Evolutionary conservation across 139 green algal species (phyloP).

Genomic region (Spirogloea muscicola): DNA sequence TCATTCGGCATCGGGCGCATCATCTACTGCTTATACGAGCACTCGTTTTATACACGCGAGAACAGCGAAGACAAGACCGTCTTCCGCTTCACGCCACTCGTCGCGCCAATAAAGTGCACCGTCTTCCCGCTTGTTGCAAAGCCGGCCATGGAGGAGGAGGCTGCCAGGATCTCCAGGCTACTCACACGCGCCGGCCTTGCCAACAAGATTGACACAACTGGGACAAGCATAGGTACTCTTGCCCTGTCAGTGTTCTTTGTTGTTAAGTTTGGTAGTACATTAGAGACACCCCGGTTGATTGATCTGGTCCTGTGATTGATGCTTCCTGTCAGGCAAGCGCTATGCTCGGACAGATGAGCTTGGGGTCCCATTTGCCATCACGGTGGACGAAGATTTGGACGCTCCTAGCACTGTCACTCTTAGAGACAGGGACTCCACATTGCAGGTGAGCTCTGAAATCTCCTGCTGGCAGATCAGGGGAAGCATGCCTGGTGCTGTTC

Average conservation of each 20-base stretch:
- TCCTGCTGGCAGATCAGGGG: background rate
- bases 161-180: conserved; percentile 52
- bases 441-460: conserved; percentile 80
- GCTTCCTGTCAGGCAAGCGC: no score
- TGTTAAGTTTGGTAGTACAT: no score
- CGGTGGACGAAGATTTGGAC: conserved; percentile 69
- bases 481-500: background rate
- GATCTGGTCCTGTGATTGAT: no score
- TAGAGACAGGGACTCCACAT: conserved; percentile 84
- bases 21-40: conserved; percentile 98
- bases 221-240: conserved; percentile 79
- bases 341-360: conserved; percentile 94
- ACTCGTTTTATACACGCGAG: conserved; percentile 83
- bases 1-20: conserved; percentile 98
- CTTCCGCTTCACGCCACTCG: conserved; percentile 79
- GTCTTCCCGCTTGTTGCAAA: conserved; percentile 85
- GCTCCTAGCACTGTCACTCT: conserved; percentile 77
- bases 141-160: conserved; percentile 62
- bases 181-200: conserved; percentile 67
- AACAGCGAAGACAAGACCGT: conserved; percentile 65
- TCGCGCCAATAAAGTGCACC: conserved; percentile 94
- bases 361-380: conserved; percentile 92
- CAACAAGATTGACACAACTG: conserved; percentile 89
- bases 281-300: no score
- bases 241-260: no score